phyloP scores from a whole-genome alignment of 139 green algal genomes.

The Nannochloris sp. region DNA sequence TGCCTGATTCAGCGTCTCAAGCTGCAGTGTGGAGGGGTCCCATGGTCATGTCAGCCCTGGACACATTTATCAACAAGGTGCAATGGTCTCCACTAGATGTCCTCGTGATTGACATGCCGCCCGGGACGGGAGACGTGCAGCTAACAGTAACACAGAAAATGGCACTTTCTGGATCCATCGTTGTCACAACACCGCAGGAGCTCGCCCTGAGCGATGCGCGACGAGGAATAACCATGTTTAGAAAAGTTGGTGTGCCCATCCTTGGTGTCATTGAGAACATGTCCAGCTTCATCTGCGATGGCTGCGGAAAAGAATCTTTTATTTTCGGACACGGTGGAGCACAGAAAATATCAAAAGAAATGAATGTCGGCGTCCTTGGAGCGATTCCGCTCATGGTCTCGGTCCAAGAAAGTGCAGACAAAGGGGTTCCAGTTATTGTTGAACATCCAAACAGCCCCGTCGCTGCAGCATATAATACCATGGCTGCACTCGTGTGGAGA shows the following conservation, averaged over 20 bases:
- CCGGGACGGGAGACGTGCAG: conserved; percentile 62
- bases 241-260: conserved; percentile 28
- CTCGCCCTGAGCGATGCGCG: conserved; percentile 57
- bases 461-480: conserved; percentile 30
- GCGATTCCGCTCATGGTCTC: conserved; percentile 57
- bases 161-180: conserved; percentile 64
- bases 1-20: conserved; percentile 42
- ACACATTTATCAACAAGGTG: conserved; percentile 69
- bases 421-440: conserved; percentile 52
- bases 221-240: conserved; percentile 73
- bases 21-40: conserved; percentile 80
- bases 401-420: conserved; percentile 47
- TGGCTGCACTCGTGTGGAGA: conserved; percentile 37
- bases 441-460: conserved; percentile 26
- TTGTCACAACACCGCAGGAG: conserved; percentile 84
- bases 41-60: conserved; percentile 84
- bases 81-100: conserved; percentile 76
- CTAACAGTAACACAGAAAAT: conserved; percentile 71
- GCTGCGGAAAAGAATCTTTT: conserved; percentile 62
- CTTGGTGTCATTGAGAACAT: conserved; percentile 17
- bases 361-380: conserved; percentile 64
- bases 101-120: conserved; percentile 90
- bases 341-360: conserved; percentile 41
- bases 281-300: conserved; percentile 39
- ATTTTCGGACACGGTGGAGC: conserved; percentile 73